Conservation (phyloP, 495 filamentous ascomycete genomes). For the Trichoderma virens region DNA sequence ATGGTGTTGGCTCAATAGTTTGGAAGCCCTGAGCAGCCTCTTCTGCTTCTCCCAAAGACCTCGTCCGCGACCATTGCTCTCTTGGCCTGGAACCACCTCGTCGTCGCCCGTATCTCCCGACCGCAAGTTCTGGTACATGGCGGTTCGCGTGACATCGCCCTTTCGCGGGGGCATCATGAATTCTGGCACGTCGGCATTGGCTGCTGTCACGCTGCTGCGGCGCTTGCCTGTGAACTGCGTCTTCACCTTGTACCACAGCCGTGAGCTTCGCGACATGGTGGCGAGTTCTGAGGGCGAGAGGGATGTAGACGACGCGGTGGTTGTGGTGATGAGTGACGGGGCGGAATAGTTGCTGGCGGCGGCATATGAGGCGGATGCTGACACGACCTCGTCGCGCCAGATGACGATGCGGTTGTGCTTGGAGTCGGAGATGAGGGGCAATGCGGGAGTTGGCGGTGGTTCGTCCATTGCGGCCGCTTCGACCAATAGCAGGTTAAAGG, state of each 20-base stretch:
- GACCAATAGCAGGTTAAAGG: not conserved
- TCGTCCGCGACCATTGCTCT: slow-evolving; percentile 1
- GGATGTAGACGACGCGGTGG: slow-evolving; percentile 1
- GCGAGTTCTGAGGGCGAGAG: not conserved
- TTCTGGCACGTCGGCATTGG: not conserved
- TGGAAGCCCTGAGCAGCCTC: slow-evolving; percentile 4
- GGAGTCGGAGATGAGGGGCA: not conserved
- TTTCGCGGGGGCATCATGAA: slow-evolving; percentile 1
- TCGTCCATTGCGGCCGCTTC: not conserved
- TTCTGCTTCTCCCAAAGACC: slow-evolving; percentile 3
- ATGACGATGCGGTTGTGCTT: slow-evolving; percentile 17
- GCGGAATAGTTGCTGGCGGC: slow-evolving; percentile 18
- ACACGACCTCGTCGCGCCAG: slow-evolving; percentile 22
- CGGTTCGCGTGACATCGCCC: not conserved
- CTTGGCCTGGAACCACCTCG: not conserved
- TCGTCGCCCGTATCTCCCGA: not conserved
- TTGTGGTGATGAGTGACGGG: slow-evolving; percentile 6
- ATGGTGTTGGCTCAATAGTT: slow-evolving; percentile 1
- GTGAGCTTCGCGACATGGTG: not conserved
- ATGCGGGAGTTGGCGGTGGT: not conserved
- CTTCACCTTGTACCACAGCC: slow-evolving; percentile 7
- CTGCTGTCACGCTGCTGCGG: not conserved
- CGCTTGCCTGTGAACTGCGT: not conserved
- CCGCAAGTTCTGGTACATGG: slow-evolving; percentile 7
- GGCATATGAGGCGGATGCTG: slow-evolving; percentile 3